Evolutionary conservation across 2,329 filamentous ascomycete genomes (phyloP).

Genomic region (Fusarium haematococcum): DNA sequence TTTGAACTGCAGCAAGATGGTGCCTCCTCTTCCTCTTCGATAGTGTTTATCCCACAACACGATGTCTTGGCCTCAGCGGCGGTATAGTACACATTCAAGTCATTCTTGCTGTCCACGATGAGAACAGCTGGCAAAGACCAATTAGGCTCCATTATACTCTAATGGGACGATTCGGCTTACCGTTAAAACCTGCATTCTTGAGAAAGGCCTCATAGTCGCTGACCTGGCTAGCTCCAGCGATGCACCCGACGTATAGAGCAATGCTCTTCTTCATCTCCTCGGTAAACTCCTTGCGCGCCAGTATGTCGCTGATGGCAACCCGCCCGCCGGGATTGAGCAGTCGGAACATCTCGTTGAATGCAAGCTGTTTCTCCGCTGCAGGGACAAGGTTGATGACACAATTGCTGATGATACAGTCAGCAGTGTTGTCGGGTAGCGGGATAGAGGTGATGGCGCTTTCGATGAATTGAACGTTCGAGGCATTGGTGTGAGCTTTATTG

Average conservation of each 20-base stretch:
- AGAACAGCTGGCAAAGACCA: not conserved
- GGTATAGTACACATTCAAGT: not conserved
- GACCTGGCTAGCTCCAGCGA: conserved; percentile 67
- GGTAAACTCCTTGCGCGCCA: conserved; percentile 62
- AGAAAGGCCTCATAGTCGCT: conserved; percentile 65
- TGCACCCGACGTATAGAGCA: conserved; percentile 69
- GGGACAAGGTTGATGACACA: conserved; percentile 73
- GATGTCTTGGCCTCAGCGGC: not conserved
- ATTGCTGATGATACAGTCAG: conserved; percentile 69
- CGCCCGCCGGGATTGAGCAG: conserved; percentile 68
- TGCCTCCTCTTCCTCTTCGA: not conserved
- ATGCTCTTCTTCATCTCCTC: conserved; percentile 60
- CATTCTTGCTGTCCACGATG: not conserved
- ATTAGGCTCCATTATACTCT: too few relatives aligned
- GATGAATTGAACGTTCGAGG: conserved; percentile 63
- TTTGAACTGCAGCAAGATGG: too few relatives aligned
- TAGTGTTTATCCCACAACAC: not conserved
- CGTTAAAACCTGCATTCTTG: conserved; percentile 60
- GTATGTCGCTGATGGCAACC: conserved; percentile 70
- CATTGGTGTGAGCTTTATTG: conserved; percentile 55
- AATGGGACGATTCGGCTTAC: conserved; percentile 44
- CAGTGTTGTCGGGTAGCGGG: conserved; percentile 57
- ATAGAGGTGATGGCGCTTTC: conserved; percentile 65
- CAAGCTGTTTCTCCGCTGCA: conserved; percentile 39
- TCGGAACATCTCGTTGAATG: conserved; percentile 69